Percentiles rank a stretch among this genome's conserved stretches.
Conservation (phyloP, 208 protist genomes). For the Leishmania aethiopica region DNA sequence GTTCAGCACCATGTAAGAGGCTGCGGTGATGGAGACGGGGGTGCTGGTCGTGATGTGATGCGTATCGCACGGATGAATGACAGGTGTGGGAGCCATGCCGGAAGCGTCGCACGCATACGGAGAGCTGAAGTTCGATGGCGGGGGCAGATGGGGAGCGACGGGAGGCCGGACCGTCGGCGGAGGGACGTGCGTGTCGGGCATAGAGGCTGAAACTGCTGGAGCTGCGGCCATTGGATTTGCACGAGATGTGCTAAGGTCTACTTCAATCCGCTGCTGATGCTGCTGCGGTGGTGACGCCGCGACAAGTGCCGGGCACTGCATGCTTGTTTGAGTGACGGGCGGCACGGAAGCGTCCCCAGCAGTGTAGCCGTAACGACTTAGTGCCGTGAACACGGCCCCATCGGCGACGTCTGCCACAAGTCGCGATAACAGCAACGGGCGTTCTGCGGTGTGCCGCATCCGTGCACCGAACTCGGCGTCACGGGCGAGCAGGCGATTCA, state of each 20-base stretch:
- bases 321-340: neutral
- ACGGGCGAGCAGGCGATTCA: slow-evolving; percentile 49
- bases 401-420: slow-evolving; percentile 22
- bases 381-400: slow-evolving; percentile 19
- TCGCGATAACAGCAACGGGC: slow-evolving; percentile 52
- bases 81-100: slow-evolving; percentile 45
- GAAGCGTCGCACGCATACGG: slow-evolving; percentile 5
- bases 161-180: neutral
- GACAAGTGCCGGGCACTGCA: neutral
- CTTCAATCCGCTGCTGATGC: slow-evolving; percentile 9
- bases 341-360: slow-evolving; percentile 3
- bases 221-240: slow-evolving; percentile 19
- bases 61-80: slow-evolving; percentile 50
- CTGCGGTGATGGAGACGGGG: slow-evolving; percentile 50
- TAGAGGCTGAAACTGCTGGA: neutral
- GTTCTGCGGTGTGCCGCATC: slow-evolving; percentile 52
- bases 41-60: slow-evolving; percentile 55
- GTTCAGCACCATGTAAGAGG: slow-evolving; percentile 37
- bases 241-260: slow-evolving; percentile 16
- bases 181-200: neutral
- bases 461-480: slow-evolving; percentile 49
- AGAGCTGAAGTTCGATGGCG: neutral
- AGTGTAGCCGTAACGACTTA: slow-evolving; percentile 22
- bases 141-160: neutral
- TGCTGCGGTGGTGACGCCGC: slow-evolving; percentile 6